Conservation (phyloP, 2,329 filamentous ascomycete species). For the Coniochaeta sp. region DNA sequence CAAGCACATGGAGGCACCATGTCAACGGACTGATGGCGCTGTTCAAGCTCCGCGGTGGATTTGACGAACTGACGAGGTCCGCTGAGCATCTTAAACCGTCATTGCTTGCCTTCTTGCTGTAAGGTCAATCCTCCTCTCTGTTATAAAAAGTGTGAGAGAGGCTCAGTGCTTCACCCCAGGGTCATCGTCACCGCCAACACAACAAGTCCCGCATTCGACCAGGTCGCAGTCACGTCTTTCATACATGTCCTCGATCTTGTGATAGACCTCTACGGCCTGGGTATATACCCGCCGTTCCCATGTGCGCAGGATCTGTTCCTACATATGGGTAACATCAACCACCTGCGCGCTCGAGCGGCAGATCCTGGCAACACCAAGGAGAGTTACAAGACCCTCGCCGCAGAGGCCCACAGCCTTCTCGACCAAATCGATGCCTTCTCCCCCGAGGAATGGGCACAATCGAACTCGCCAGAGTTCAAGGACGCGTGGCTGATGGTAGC, state of each 20-base stretch:
- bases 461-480: background rate
- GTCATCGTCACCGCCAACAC: slow-evolving; percentile 9
- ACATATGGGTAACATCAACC: slow-evolving; percentile 13
- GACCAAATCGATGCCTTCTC: slow-evolving; percentile 12
- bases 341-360: slow-evolving; percentile 9
- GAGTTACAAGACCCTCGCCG: background rate
- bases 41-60: slow-evolving; percentile 11
- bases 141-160: background rate
- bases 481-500: slow-evolving; percentile 10
- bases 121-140: background rate
- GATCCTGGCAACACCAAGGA: background rate
- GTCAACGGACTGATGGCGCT: slow-evolving; percentile 11
- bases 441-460: slow-evolving; percentile 8
- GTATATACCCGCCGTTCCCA: slow-evolving; percentile 12
- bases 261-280: slow-evolving; percentile 9
- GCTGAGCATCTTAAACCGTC: slow-evolving; percentile 3
- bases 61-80: slow-evolving; percentile 9
- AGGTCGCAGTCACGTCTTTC: slow-evolving; percentile 7
- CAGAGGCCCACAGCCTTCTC: slow-evolving; percentile 3
- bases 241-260: slow-evolving; percentile 8
- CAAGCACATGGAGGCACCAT: slow-evolving; percentile 10
- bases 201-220: slow-evolving; percentile 8
- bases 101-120: slow-evolving; percentile 8
- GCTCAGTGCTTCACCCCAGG: background rate
- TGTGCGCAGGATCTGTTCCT: slow-evolving; percentile 12